Base-by-base conservation (phyloP, 1,284 basidiomycete species). In the Sutorius eximius region DNA sequence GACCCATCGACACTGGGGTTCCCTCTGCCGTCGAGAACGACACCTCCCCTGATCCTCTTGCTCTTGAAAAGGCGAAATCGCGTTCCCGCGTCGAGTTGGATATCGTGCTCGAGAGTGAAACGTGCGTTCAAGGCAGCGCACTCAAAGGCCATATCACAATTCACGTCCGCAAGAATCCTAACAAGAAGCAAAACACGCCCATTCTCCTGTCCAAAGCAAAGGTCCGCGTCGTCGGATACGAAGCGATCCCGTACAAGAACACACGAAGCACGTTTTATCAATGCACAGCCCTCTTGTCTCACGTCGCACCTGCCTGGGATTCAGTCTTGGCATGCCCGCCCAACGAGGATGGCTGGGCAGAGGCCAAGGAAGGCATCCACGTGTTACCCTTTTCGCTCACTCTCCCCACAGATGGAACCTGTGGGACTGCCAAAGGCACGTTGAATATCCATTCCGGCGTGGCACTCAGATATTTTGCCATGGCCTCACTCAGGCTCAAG, bases 231-330 rank as follows among this genome's bases (percentile, higher is more conserved):
- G 81, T 97, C 48, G 95, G 95, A 1, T 96, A 94, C 66, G 95
- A 97, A 73, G 85, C 82, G 55, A 78, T 91, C 47, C 77, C 83
- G 0, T 77, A 81, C 37, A 77, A 81, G 56, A 77, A 82, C 51
- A 75, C 82, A 3, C 78, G 89, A n/a, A 86, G 93, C 69, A 87
- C 89, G 18, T 96, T 98, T 74, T 95, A 93, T 71, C 91, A 94
- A 63, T 85, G 85, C 63, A 83, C 88, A 6, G 78, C 83, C 16
- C 73, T 79, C 12, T 77, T 97, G 18, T 78, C 82, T 7, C 72
- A 80, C 1, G 77, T 83, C 51, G 79, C 80, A 33, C 75, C 71
- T 42, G 75, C 66, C 56, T 73, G 79, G 53, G 68, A 73, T 52
- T 69, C 69, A 53, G 71, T 86, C 32, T 89, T 78, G 70, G 73